Evolutionary conservation across 495 filamentous ascomycete species (phyloP), one percentile per base, ranked within the genome.

Genomic region (Daldinia childiae): DNA sequence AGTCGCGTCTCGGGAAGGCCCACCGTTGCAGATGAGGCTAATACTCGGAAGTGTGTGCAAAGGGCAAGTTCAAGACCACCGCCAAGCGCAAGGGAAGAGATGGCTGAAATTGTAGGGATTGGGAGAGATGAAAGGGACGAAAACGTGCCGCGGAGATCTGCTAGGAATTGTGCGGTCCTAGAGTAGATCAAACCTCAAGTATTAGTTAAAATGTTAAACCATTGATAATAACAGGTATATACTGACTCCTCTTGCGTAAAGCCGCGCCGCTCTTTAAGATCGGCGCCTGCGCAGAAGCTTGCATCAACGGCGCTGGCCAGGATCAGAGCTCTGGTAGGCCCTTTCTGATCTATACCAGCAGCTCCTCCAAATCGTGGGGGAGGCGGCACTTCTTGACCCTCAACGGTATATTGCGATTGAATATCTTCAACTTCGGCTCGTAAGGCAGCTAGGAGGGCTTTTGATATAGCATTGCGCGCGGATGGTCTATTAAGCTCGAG

Each of bases 31-130:
- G 85, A 88, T 12, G 91, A 90, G 38, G 88, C 84, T 70, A 97
- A 88, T 61, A 99, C 89, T 62, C 95, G 92, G 73, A 99, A 87
- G 76, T 93, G 87, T 3, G 93, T 97, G 71, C 90, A 87, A 12
- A 99, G 85, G 1, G 93, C 94, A 27, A 99, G 86, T 77, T 99
- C 95, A 17, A 98, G 87, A 32, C 95, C 95, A 66, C 95, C 95
- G 64, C 95, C 95, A 9, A 99, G 88, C 14, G 95, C 95, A 51
- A 90, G 76, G 29, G 90, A 92, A 51, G 88, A 88, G 66, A 98
- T 85, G 48, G 93, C 93, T 6, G 91, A 89, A 74, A 98, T 93
- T 50, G 95, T 97, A 19, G 95, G 95, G 69, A 98, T 90, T 19
- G 91, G 90, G 29, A 98, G 90, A 54, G 76, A 58, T 8, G 90